phyloP scores from a whole-genome alignment of 768 basidiomycete species.

The Phallus indusiatus region DNA sequence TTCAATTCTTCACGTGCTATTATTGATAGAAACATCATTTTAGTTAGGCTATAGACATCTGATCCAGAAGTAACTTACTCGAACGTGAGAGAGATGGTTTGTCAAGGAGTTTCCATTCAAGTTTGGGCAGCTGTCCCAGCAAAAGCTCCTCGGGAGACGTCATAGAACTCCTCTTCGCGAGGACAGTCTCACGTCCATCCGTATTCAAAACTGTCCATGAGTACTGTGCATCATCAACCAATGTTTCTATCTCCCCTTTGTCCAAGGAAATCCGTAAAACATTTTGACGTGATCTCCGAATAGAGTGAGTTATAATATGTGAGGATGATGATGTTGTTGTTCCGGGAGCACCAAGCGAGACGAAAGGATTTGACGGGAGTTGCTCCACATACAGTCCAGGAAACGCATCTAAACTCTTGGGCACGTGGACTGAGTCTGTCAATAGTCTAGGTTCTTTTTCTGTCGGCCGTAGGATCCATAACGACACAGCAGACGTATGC shows the following conservation, averaged over 20 bases:
- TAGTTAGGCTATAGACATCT: background rate
- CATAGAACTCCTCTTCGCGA: conserved; percentile 44
- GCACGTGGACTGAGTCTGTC: conserved; percentile 34
- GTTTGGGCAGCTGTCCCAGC: conserved; percentile 29
- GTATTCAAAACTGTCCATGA: conserved; percentile 50
- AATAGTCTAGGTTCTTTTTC: conserved; percentile 18
- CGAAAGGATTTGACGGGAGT: conserved; percentile 33
- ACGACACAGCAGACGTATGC: conserved; percentile 44
- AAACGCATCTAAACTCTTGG: conserved; percentile 30
- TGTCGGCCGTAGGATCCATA: conserved; percentile 36
- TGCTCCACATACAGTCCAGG: conserved; percentile 55
- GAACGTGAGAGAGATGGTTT: conserved; percentile 31
- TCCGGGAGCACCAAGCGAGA: conserved; percentile 14
- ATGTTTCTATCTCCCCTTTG: conserved; percentile 31
- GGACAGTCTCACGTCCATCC: conserved; percentile 30
- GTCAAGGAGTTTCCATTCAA: conserved; percentile 23
- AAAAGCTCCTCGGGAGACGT: conserved; percentile 39
- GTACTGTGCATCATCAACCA: conserved; percentile 33
- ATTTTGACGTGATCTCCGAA: conserved; percentile 45
- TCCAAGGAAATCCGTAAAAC: conserved; percentile 36
- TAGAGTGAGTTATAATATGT: conserved; percentile 36
- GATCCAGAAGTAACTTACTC: conserved; percentile 25
- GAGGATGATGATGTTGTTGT: no score
- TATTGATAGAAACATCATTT: background rate
- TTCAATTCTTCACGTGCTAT: conserved; percentile 36